Conservation (phyloP, 1,139 yeast genomes). For the Kodamaea suecica region DNA sequence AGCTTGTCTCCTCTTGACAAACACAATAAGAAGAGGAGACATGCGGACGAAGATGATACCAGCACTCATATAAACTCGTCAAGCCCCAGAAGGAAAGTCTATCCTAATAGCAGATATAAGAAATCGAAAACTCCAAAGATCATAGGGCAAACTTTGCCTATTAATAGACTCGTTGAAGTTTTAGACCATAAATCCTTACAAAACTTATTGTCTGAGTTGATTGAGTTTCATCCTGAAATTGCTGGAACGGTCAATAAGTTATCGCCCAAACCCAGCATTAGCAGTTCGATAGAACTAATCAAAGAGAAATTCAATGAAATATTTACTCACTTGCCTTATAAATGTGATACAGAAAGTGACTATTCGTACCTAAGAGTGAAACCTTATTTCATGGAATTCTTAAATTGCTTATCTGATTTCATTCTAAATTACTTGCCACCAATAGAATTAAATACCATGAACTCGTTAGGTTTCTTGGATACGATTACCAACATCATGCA, state of each 20-base stretch:
- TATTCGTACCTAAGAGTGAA: conserved; percentile 86
- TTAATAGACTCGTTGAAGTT: conserved; percentile 63
- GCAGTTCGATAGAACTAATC: conserved; percentile 51
- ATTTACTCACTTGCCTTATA: conserved; percentile 60
- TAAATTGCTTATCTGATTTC: conserved; percentile 75
- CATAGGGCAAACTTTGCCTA: conserved; percentile 53
- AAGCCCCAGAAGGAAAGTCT: conserved; percentile 3
- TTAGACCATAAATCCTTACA: conserved; percentile 57
- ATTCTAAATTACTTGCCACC: conserved; percentile 80
- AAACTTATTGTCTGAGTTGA: conserved; percentile 48
- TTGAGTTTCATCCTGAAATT: conserved; percentile 62
- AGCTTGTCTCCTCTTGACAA: conserved; percentile 6
- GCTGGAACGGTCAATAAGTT: conserved; percentile 47
- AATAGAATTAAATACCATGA: conserved; percentile 52
- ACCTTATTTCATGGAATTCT: conserved; percentile 69
- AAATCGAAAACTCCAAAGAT: conserved; percentile 41
- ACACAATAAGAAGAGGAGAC: conserved; percentile 15
- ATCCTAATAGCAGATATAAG: conserved; percentile 18
- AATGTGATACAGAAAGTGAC: conserved; percentile 70
- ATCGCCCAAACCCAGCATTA: conserved; percentile 59
- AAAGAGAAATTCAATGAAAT: conserved; percentile 47
- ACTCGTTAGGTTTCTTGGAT: conserved; percentile 66
- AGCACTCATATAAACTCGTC: conserved; percentile 4
- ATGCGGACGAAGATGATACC: conserved; percentile 15
- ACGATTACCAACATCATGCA: conserved; percentile 62